Evolutionary conservation across 805 yeast species (phyloP), one percentile per base, ranked within the genome.

Genomic region (Saccharomycopsis schoenii): DNA sequence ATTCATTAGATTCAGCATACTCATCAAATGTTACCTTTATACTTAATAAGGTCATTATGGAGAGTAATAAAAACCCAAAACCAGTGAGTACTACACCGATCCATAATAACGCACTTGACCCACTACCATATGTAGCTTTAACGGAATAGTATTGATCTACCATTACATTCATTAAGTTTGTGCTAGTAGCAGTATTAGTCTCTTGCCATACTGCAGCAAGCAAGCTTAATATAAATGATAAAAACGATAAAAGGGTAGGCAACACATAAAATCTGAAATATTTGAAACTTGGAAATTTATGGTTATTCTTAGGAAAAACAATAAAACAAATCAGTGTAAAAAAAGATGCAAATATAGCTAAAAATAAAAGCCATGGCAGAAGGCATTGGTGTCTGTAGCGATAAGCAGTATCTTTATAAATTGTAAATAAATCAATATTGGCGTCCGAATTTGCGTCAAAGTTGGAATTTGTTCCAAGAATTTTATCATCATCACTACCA

Each of bases 151-250:
- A 64, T 41, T 64, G 65, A 40, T 64, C 66, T 5, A 60, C 64
- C 64, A 64, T 64, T 1, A 55, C 61, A 10, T 56, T 47, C 65
- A 64, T 62, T 8, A 64, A 55, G 19, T 62, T 64, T 29, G 64
- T 62, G 17, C 64, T 64, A 2, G 66, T 64, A 15, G 58, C 55
- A 14, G 64, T 63, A 36, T 64, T 64, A 8, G 66, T 64, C 43
- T 64, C 66, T 43, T 64, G 66, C 66, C 66, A 64, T 19, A 64
- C 65, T 6, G 64, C 66, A n/a, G 66, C 66, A 15, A 64, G 65
- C 21, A 64, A 39, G 4, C 65, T 57, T 29, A 64, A 58, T 4
- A 64, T 62, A 56, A 64, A 64, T 9, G 63, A 61, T 4, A 60
- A 17, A 25, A 29, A 60, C 12, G 60, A 57, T 12, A 57, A 37